Evolutionary conservation across 768 basidiomycete species (phyloP), one percentile per base, ranked within the genome.

Genomic region (Cantharellus cinnabarinus): DNA sequence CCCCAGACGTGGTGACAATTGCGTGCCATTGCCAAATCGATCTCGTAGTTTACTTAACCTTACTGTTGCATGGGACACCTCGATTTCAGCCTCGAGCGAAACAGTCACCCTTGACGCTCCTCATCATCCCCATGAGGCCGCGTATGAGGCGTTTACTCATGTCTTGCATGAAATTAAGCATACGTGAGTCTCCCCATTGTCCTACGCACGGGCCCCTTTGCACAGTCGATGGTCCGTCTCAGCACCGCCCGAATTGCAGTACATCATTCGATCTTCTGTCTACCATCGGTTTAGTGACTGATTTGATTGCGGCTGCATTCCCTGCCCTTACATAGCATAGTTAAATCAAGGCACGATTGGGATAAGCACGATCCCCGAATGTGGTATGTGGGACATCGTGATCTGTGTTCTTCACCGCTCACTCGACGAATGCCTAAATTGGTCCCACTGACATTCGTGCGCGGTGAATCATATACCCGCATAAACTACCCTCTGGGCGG

Each of bases 281-380:
- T 10, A 10, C 29, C 29, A 10, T 1, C 10, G 10, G 44, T 10
- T 29, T 10, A 48, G 10, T 10, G 29, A 29, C 44, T 48, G 44
- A 48, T 48, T 29, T 10, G 44, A 48, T 29, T 48, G 10, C 44
- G 10, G 10, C 10, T 10, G 29, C 44, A 10, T 29, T 48, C 29
- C 10, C 29, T 29, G 10, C 29, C 44, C 10, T 29, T 29, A 48
- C 44, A 10, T 48, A 48, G 44, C 10, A 80, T 87, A 64, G 50
- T 79, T 60, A 77, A 75, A 60, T 83, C 83, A 55, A 80, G 86
- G 60, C 75, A 69, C 57, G 63, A 82, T 61, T 86, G 85, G 86
- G 74, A 85, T 70, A 72, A 74, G 62, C 84, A 86, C 66, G 81
- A 82, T 67, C 80, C 79, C 59, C 73, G 68, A 64, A 78, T 87